phyloP scores from a whole-genome alignment of 805 yeast species.

The Suhomyces xylopsoci region DNA sequence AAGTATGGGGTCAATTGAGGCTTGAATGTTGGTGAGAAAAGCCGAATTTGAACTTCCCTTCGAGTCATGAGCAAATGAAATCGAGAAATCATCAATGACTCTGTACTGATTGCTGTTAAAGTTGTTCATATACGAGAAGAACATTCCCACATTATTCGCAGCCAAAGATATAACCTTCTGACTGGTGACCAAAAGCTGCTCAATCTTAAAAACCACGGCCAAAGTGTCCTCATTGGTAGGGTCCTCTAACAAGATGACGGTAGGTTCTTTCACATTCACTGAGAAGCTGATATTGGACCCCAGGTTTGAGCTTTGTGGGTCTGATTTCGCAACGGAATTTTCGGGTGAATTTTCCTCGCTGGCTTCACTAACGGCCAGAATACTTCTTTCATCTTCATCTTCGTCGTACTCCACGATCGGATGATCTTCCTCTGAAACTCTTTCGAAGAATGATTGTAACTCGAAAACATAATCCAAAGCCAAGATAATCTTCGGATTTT shows the following conservation, averaged over 20 bases:
- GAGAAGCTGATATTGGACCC: conserved; percentile 45
- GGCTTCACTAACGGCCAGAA: not conserved
- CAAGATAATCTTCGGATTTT: conserved; percentile 74
- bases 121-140: conserved; percentile 70
- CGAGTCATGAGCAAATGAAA: conserved; percentile 69
- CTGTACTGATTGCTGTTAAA: conserved; percentile 62
- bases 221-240: conserved; percentile 68
- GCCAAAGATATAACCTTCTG: conserved; percentile 65
- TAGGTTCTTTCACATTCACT: conserved; percentile 70
- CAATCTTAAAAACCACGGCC: conserved; percentile 87
- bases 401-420: conserved; percentile 13
- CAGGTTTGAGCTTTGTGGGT: not conserved
- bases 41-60: conserved; percentile 60
- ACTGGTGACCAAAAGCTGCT: conserved; percentile 67
- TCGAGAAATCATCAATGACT: conserved; percentile 84
- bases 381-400: conserved; percentile 9
- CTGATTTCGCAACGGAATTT: not conserved
- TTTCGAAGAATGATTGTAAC: conserved; percentile 59
- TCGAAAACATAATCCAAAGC: conserved; percentile 87
- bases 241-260: conserved; percentile 77
- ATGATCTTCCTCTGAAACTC: conserved; percentile 36
- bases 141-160: conserved; percentile 82
- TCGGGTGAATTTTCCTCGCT: not conserved
- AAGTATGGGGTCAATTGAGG: conserved; percentile 75
- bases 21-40: conserved; percentile 59